Evolutionary conservation across 2,329 filamentous ascomycete genomes (phyloP), one percentile per base, ranked within the genome.

Genomic region (Fusarium globosum): DNA sequence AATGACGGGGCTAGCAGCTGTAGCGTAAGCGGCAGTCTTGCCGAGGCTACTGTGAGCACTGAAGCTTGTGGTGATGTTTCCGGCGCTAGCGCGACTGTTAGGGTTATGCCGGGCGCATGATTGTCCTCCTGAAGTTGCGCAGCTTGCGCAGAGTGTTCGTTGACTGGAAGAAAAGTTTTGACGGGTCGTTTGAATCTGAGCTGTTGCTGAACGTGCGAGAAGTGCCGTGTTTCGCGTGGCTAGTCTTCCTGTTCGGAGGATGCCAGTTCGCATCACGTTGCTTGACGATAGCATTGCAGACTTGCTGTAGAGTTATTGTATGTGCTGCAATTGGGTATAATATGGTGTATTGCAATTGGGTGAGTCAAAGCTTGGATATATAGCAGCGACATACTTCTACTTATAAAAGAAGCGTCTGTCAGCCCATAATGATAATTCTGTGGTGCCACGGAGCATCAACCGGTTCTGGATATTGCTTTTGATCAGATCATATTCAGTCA

Each of bases 1-100:
- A 78, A 97, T 88, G 57, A 88, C 30, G 10, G 75, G 66, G 3
- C 45, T 64, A 28, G 73, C 65, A 30, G 74, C 42, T 23, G 76
- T 77, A 21, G 75, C 73, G 20, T 77, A 77, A 26, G 73, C 52
- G 7, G 76, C 69, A 20, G 64, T 21, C 51, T 76, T 77, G 41
- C 48, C 45, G 3, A 52, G 36, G 36, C 59, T 75, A 41, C 21
- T 74, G 51, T 23, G 53, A 30, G 51, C 26, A 21, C 53, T 65
- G 57, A 69, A 65, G 60, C 28, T 55, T 41, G 35, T 62, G 51
- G 51, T 49, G 55, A 76, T 66, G 33, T 59, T 65, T 46, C 38
- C 64, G 41, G 46, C 30, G 43, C 62, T 73, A 18, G 36, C 48
- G 13, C 73, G 68, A 9, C 39, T 64, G 41, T 71, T 69, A 21